These are phyloP conservation scores for Setaria viridis DNA, from an alignment of 202 grass and related monocot species.

Conservation along the genomic window DNA sequence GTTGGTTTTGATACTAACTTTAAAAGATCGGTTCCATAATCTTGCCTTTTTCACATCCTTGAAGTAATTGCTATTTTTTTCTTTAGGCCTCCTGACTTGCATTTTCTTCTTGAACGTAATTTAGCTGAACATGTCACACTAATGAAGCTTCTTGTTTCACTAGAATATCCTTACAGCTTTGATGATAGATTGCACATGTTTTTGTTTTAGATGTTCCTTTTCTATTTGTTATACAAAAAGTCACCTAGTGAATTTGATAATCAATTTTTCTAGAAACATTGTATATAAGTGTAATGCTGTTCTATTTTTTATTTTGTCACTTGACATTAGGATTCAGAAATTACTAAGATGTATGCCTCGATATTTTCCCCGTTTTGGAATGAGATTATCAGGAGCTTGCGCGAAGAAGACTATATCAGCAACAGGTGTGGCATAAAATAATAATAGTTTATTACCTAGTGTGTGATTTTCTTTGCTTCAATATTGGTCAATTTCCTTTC, in stretches of 20 bases:
- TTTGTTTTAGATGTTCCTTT: conserved; percentile 16
- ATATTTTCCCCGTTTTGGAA: conserved; percentile 99
- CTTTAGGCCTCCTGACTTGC: background rate
- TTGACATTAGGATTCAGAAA: conserved; percentile 64
- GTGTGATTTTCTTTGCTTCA: conserved; percentile 22
- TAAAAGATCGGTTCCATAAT: conserved; percentile 8
- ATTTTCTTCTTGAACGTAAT: conserved; percentile 32
- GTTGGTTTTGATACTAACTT: conserved; percentile 15
- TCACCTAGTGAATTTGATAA: conserved; percentile 16
- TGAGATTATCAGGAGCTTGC: conserved; percentile 96
- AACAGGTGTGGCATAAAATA: conserved; percentile 62
- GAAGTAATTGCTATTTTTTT: background rate
- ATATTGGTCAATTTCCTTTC: conserved; percentile 46
- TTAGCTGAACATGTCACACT: conserved; percentile 23
- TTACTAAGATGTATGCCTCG: conserved; percentile 68
- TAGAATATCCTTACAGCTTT: conserved; percentile 21
- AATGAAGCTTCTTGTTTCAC: conserved; percentile 24
- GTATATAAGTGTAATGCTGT: background rate
- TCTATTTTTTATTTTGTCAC: conserved; percentile 14
- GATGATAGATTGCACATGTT: background rate
- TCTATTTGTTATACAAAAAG: conserved; percentile 2
- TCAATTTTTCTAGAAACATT: conserved; percentile 9
- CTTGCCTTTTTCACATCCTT: conserved; percentile 6
- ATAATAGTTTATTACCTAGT: conserved; percentile 15
- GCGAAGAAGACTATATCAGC: conserved; percentile 94